phyloP scores from a whole-genome alignment of 345 rosid genomes.

The Hibiscus trionum region DNA sequence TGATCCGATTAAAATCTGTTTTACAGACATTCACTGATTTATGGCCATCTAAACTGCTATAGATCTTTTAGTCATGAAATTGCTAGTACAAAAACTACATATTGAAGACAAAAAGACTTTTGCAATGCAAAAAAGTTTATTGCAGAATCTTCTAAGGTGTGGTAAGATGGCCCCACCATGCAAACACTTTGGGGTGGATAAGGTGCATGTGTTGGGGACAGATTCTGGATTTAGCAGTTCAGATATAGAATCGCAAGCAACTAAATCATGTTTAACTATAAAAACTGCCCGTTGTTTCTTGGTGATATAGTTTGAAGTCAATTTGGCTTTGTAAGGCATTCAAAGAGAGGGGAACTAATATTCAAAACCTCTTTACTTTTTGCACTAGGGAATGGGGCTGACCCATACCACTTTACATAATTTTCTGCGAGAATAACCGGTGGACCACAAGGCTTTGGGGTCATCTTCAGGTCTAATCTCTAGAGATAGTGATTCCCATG shows the following conservation, averaged over 20 bases:
- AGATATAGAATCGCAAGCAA: conserved; percentile 6
- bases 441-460: no score
- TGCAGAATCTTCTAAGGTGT: conserved; percentile 7
- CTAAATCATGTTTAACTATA: neutral
- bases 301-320: neutral
- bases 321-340: no score
- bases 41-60: conserved; percentile 3
- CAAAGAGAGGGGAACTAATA: no score
- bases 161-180: conserved; percentile 15
- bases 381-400: no score
- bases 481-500: no score
- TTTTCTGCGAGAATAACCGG: no score
- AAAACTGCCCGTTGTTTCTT: neutral
- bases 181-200: neutral
- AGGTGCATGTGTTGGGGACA: conserved; percentile 8
- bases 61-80: conserved; percentile 11
- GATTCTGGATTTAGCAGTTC: neutral
- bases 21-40: conserved; percentile 9
- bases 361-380: no score
- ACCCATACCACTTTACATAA: no score
- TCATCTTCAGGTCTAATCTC: no score
- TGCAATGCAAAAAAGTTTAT: conserved; percentile 4
- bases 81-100: conserved; percentile 12
- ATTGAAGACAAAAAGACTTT: conserved; percentile 1
- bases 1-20: conserved; percentile 16